phyloP scores from a whole-genome alignment of 768 basidiomycete species.

The Kwoniella bestiolae region DNA sequence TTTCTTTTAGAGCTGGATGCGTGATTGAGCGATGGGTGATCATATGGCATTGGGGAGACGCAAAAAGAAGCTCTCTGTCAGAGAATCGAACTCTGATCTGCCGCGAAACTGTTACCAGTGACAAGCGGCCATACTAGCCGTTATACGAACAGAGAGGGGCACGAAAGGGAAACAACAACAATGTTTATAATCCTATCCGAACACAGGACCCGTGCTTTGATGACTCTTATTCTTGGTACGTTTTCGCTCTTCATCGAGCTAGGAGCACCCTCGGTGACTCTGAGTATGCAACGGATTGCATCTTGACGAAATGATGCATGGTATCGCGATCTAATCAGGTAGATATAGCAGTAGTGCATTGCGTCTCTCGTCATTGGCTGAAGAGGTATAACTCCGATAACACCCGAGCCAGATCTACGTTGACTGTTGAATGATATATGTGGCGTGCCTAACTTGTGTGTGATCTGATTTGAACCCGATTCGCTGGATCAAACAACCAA shows the following conservation, averaged over 20 bases:
- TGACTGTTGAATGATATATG: no score
- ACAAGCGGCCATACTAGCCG: constrained; percentile 37
- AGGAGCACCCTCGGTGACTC: no score
- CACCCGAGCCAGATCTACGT: no score
- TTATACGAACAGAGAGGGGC: constrained; percentile 31
- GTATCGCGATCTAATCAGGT: no score
- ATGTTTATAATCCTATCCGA: neutral
- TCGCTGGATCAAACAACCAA: neutral
- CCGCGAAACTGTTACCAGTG: constrained; percentile 22
- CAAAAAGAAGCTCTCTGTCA: constrained; percentile 32
- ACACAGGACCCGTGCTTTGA: neutral
- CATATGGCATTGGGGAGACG: neutral
- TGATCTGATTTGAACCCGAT: neutral
- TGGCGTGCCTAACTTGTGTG: neutral
- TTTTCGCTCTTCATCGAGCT: no score
- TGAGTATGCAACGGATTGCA: no score
- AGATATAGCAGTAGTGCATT: neutral
- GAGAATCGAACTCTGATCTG: constrained; percentile 35
- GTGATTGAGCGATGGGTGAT: no score
- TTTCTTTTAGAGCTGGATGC: neutral
- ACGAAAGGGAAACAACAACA: no score
- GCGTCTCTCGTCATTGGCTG: neutral
- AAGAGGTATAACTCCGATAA: neutral
- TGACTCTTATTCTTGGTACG: neutral
- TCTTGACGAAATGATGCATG: no score